A percentile compares a stretch with the other conserved stretches of the same genome.
Evolutionary conservation across 768 basidiomycete species (phyloP).

Genomic region (Boletellus sp.): DNA sequence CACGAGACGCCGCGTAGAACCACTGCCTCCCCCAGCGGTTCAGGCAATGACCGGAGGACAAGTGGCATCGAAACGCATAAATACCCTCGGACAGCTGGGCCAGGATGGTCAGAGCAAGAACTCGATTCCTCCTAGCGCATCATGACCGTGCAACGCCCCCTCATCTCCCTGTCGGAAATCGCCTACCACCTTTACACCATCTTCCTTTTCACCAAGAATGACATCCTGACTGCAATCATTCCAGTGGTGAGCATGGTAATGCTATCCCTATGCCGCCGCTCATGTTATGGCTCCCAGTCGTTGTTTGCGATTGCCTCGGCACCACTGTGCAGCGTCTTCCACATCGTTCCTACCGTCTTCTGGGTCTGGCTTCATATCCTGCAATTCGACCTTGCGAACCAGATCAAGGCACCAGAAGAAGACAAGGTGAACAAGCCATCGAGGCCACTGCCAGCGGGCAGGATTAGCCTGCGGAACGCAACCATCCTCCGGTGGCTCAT

Average conservation of each 20-base stretch:
- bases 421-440: conserved; percentile 44
- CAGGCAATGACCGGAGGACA: not conserved
- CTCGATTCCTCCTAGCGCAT: not conserved
- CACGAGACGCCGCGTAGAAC: too few species aligned
- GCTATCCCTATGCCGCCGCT: not conserved
- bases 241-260: conserved; percentile 39
- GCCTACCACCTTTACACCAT: conserved; percentile 26
- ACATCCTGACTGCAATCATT: conserved; percentile 44
- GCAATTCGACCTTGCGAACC: conserved; percentile 44
- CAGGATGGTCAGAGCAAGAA: not conserved
- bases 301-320: conserved; percentile 34
- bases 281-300: conserved; percentile 19
- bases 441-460: conserved; percentile 43
- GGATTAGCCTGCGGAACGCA: conserved; percentile 36
- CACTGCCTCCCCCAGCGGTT: not conserved
- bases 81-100: not conserved
- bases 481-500: conserved; percentile 35
- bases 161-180: conserved; percentile 10
- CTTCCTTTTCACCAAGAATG: conserved; percentile 44
- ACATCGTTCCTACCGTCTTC: conserved; percentile 26
- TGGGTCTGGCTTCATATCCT: conserved; percentile 48
- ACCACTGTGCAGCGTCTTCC: conserved; percentile 20
- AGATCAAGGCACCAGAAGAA: conserved; percentile 39
- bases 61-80: not conserved
- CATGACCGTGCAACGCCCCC: conserved; percentile 19